Percentiles rank a stretch among this genome's conserved stretches.
These are phyloP conservation scores for Apiotrichum veenhuisii DNA, from an alignment of 1,284 basidiomycete species.

Conservation along the genomic window DNA sequence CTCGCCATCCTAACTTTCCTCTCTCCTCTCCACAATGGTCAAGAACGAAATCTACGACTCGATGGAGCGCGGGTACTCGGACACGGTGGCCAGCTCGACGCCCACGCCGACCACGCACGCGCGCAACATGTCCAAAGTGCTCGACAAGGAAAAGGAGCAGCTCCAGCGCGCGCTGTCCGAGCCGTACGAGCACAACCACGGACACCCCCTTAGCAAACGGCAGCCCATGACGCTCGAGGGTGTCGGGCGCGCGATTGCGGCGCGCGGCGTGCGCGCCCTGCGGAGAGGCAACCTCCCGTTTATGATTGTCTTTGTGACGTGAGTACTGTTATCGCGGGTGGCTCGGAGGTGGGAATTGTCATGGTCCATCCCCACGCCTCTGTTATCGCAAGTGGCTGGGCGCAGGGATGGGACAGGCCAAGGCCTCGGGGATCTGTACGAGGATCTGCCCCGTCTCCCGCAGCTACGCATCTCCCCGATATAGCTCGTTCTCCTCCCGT, in stretches of 20 bases:
- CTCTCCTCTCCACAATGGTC: neutral
- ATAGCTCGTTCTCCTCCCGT: too few species aligned
- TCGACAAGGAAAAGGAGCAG: neutral
- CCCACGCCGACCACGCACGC: neutral
- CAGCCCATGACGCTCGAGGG: slow-evolving; percentile 4
- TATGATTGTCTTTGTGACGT: slow-evolving; percentile 39
- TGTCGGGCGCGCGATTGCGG: slow-evolving; percentile 31
- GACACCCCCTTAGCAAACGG: neutral
- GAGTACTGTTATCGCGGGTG: slow-evolving; percentile 5
- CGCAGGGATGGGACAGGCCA: too few species aligned
- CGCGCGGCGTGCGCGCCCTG: slow-evolving; percentile 23
- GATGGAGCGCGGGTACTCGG: slow-evolving; percentile 1
- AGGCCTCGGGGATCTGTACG: too few species aligned
- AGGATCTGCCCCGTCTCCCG: too few species aligned
- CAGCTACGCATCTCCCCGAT: too few species aligned
- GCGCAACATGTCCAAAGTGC: neutral
- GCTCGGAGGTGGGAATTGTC: neutral
- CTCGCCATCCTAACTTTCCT: neutral
- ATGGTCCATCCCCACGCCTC: neutral
- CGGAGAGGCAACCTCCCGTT: slow-evolving; percentile 38
- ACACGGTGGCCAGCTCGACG: neutral
- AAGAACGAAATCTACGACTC: slow-evolving; percentile 1
- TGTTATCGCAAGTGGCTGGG: too few species aligned
- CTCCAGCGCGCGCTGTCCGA: neutral
- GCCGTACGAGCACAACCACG: neutral